Evolutionary conservation across 192 early-diverging fungal genomes (phyloP), one percentile per base, ranked within the genome.

Genomic region (Umbelopsis ramanniana): DNA sequence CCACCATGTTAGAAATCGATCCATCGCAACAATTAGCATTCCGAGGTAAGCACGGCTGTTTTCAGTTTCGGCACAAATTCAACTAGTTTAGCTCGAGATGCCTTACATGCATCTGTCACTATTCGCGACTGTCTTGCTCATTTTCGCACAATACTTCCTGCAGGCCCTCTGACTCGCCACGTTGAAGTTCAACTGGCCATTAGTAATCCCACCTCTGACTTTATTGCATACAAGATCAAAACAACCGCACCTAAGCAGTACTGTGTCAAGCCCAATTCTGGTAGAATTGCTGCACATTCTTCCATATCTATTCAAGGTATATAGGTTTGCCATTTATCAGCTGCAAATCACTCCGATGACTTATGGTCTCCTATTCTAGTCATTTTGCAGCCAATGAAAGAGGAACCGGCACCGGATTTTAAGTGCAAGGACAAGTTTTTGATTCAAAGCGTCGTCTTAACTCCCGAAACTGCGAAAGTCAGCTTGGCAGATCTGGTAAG

Each of bases 381-480:
- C 17, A 81, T 95, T 66, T 84, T 97, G 73, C 96, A 99, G 80
- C 89, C 93, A 11, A 91, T 95, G 87, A 87, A 87, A 77, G 93
- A 92, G 67, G 95, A 96, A 35, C 90, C 90, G 19, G 85, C 92
- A 22, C 72, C 80, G 1, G 93, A 92, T 68, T 89, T 82, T 72
- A 95, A 93, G 73, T 94, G 94, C 85, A 94, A 94, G 73, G 97
- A 99, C 89, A 99, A 99, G 83, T 99, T 99, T 73, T 80, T 98
- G 55, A 89, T 99, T 24, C 94, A 96, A 79, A 93, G 89, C 73
- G 89, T 97, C 68, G 84, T 87, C 74, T 88, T 97, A 19, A 86
- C 90, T 21, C 81, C 82, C 24, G 90, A 94, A 52, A 81, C 90
- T 69, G 84, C 92, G 66, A 79, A 79, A 2, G 78, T 94, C 72